These are phyloP conservation scores for Panicum virgatum DNA, from an alignment of 202 grass and related monocot species.

Conservation along the genomic window DNA sequence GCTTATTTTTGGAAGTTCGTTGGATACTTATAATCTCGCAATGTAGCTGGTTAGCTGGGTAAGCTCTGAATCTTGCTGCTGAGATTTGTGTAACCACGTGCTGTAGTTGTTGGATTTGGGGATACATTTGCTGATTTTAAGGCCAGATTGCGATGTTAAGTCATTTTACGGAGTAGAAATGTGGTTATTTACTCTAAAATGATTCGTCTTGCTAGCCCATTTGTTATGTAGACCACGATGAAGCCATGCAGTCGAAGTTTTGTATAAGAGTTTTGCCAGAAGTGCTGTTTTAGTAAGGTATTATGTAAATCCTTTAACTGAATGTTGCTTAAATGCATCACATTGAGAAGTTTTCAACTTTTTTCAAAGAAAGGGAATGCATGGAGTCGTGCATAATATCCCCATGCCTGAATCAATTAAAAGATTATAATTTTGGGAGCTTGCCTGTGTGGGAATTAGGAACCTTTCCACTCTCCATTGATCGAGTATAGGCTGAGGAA, in stretches of 20 bases:
- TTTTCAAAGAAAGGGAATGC: neutral
- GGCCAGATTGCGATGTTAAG: neutral
- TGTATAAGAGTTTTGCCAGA: neutral
- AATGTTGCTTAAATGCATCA: neutral
- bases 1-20: neutral
- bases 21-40: neutral
- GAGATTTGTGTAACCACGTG: slow-evolving; percentile 6
- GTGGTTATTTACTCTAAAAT: neutral
- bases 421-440: neutral
- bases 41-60: neutral
- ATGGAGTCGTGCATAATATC: neutral
- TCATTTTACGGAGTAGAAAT: neutral
- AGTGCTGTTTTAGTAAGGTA: neutral
- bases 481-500: neutral
- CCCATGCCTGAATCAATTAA: neutral
- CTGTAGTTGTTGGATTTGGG: neutral
- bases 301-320: neutral
- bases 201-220: neutral
- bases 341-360: neutral
- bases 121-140: neutral
- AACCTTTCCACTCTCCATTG: slow-evolving; percentile 13
- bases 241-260: neutral
- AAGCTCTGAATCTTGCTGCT: slow-evolving; percentile 24
- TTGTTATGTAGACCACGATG: neutral
- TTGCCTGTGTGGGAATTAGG: neutral